A percentile compares a stretch with the other conserved stretches of the same genome.
phyloP scores from a whole-genome alignment of 768 basidiomycete genomes.

The Lepiota venenata region DNA sequence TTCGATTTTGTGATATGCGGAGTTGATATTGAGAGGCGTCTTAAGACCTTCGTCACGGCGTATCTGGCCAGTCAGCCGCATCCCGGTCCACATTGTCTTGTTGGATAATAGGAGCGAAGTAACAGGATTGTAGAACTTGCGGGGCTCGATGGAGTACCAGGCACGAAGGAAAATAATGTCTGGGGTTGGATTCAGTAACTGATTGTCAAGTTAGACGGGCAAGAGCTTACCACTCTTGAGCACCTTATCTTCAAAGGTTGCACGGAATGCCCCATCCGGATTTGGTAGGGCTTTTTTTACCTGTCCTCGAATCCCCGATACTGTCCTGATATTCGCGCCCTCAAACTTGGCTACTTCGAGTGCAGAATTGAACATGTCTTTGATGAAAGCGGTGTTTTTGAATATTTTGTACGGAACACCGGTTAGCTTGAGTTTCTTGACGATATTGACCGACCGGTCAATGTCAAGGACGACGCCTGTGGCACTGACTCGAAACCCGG shows the following conservation, averaged over 20 bases:
- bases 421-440: slow-evolving; percentile 97
- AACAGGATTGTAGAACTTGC: slow-evolving; percentile 96
- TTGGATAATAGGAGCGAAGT: slow-evolving; percentile 84
- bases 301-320: slow-evolving; percentile 94
- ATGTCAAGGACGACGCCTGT: slow-evolving; percentile 95
- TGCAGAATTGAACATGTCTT: slow-evolving; percentile 93
- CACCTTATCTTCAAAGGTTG: slow-evolving; percentile 97
- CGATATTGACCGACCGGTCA: slow-evolving; percentile 89
- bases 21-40: slow-evolving; percentile 79
- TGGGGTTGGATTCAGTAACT: slow-evolving; percentile 23
- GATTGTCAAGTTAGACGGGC: not conserved
- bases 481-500: slow-evolving; percentile 87
- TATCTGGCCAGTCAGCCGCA: slow-evolving; percentile 94
- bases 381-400: slow-evolving; percentile 98
- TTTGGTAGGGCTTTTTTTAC: slow-evolving; percentile 95
- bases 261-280: slow-evolving; percentile 93
- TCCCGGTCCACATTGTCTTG: slow-evolving; percentile 85
- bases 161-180: slow-evolving; percentile 95
- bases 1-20: slow-evolving; percentile 82
- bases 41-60: slow-evolving; percentile 82
- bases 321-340: slow-evolving; percentile 93
- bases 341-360: slow-evolving; percentile 98
- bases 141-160: slow-evolving; percentile 95
- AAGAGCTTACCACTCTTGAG: slow-evolving; percentile 80
- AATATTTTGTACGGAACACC: slow-evolving; percentile 96